Conservation (phyloP, 2,329 filamentous ascomycete species). For the Stagonosporopsis vannaccii region DNA sequence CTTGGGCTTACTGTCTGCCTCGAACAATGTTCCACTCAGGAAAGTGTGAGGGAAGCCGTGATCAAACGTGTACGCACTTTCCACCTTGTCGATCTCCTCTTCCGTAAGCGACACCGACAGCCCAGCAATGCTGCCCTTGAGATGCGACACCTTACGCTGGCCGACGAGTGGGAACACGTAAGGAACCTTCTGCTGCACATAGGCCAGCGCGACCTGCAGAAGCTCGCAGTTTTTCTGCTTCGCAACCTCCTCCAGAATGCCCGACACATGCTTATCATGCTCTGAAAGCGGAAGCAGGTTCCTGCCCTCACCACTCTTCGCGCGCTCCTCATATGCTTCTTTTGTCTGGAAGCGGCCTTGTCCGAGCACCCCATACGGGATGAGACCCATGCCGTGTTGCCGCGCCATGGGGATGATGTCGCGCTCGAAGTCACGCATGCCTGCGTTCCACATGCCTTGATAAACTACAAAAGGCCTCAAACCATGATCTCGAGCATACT, state of each 20-base stretch:
- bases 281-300: conserved; percentile 52
- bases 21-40: no score
- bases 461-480: conserved; percentile 51
- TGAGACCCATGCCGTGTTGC: conserved; percentile 52
- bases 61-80: conserved; percentile 67
- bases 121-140: neutral
- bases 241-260: conserved; percentile 67
- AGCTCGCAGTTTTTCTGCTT: conserved; percentile 62
- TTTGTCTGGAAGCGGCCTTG: conserved; percentile 54
- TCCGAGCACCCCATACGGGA: conserved; percentile 63
- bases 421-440: conserved; percentile 54
- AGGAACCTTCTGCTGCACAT: conserved; percentile 74
- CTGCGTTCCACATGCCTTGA: conserved; percentile 53
- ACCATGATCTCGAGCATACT: conserved; percentile 51
- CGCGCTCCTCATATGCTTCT: conserved; percentile 53
- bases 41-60: conserved; percentile 77
- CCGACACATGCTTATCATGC: conserved; percentile 61
- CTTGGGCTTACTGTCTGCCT: no score
- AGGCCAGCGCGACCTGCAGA: conserved; percentile 70
- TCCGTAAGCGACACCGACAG: neutral
- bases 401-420: conserved; percentile 56
- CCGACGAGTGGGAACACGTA: conserved; percentile 79
- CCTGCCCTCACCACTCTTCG: conserved; percentile 25
- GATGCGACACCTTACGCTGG: conserved; percentile 61
- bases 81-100: conserved; percentile 56